A percentile compares a stretch with the other conserved stretches of the same genome.
Conservation (phyloP, 2,329 filamentous ascomycete species). For the Aspergillus novofumigatus region DNA sequence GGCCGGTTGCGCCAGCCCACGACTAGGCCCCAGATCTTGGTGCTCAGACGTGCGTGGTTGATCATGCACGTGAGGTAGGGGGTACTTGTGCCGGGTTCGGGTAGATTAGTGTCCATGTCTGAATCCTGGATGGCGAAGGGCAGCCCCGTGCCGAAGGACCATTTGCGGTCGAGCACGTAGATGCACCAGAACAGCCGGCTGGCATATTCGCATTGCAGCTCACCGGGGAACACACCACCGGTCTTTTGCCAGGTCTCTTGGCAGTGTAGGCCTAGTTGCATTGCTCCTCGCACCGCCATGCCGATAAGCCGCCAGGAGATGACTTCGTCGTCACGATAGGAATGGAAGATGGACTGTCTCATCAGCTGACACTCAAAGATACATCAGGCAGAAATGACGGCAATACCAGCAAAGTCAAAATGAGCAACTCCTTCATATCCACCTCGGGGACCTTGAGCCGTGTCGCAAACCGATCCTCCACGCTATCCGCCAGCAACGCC, state of each 20-base stretch:
- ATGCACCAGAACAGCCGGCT: slow-evolving; percentile 48
- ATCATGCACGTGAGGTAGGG: slow-evolving; percentile 48
- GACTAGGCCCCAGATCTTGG: slow-evolving; percentile 46
- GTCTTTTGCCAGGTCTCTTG: slow-evolving; percentile 38
- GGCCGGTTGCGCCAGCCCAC: slow-evolving; percentile 33
- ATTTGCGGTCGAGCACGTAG: slow-evolving; percentile 50
- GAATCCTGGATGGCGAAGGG: slow-evolving; percentile 48
- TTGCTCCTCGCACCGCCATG: slow-evolving; percentile 43
- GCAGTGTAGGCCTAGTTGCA: slow-evolving; percentile 49
- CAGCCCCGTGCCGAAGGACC: slow-evolving; percentile 50
- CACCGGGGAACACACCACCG: slow-evolving; percentile 34
- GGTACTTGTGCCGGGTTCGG: slow-evolving; percentile 38
- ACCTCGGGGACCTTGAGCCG: slow-evolving; percentile 33
- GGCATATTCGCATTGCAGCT: slow-evolving; percentile 33
- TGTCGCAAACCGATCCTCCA: slow-evolving; percentile 32
- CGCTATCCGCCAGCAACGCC: slow-evolving; percentile 30
- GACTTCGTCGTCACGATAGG: slow-evolving; percentile 48
- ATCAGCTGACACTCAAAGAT: background rate
- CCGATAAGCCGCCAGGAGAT: slow-evolving; percentile 48
- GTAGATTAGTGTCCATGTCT: slow-evolving; percentile 48
- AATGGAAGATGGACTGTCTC: slow-evolving; percentile 32
- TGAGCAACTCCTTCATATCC: slow-evolving; percentile 37
- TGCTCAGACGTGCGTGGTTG: slow-evolving; percentile 44
- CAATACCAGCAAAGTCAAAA: slow-evolving; percentile 28
- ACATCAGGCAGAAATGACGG: background rate